phyloP scores from a whole-genome alignment of 805 yeast species.

The Wickerhamomyces chaumierensis region DNA sequence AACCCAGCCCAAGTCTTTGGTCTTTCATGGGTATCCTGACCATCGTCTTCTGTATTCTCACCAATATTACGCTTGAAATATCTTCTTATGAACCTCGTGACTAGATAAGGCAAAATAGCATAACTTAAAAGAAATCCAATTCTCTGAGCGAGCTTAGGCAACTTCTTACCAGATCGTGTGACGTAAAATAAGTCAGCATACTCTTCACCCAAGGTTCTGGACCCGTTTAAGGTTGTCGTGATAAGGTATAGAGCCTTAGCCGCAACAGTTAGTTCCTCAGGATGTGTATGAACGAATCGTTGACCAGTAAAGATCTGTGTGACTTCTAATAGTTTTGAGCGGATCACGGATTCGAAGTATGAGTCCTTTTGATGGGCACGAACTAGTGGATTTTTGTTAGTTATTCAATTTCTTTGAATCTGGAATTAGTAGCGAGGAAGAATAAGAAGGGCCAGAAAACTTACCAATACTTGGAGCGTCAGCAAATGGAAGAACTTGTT shows the following conservation, averaged over 20 bases:
- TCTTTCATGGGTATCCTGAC: conserved; percentile 6
- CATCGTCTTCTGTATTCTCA: conserved; percentile 11
- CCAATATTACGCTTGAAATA: conserved; percentile 3
- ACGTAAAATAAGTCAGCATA: conserved; percentile 76
- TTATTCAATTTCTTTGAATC: not conserved
- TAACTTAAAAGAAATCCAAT: conserved; percentile 49
- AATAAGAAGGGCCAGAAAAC: conserved; percentile 16
- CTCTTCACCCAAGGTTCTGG: conserved; percentile 88
- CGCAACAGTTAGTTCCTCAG: conserved; percentile 46
- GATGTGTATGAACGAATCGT: conserved; percentile 50
- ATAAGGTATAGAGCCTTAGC: conserved; percentile 56
- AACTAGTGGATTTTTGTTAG: conserved; percentile 27
- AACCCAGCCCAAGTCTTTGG: conserved; percentile 6
- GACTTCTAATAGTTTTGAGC: conserved; percentile 43
- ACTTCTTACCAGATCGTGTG: conserved; percentile 33
- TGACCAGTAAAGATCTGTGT: conserved; percentile 45
- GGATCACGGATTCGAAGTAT: conserved; percentile 48
- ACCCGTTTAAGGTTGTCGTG: conserved; percentile 65
- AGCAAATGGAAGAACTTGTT: conserved; percentile 47
- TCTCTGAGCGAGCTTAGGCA: conserved; percentile 37
- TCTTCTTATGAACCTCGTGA: conserved; percentile 20
- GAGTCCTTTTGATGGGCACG: conserved; percentile 87
- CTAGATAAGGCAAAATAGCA: conserved; percentile 50
- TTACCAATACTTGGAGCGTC: conserved; percentile 78
- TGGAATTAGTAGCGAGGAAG: not conserved